A percentile compares a stretch with the other conserved stretches of the same genome.
phyloP scores from a whole-genome alignment of 2,329 filamentous ascomycete species.

The Madurella fahalii region DNA sequence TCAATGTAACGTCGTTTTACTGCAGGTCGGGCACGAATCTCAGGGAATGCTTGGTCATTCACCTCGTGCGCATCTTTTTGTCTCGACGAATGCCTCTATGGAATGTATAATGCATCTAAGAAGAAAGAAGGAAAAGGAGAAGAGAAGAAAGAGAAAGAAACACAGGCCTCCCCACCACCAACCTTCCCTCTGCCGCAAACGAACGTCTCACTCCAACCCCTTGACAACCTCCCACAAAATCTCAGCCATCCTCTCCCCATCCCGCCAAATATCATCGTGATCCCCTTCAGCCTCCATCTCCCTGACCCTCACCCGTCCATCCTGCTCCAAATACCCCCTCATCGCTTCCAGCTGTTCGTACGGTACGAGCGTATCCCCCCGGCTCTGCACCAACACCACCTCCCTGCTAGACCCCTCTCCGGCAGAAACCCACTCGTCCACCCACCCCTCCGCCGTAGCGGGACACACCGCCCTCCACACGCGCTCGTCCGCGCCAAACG shows the following conservation, averaged over 20 bases:
- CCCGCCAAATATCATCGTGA: slow-evolving; percentile 62
- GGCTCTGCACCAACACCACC: slow-evolving; percentile 24
- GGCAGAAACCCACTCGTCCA: slow-evolving; percentile 30
- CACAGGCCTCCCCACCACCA: no score
- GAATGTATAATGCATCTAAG: no score
- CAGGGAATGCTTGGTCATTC: no score
- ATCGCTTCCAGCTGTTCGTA: slow-evolving; percentile 33
- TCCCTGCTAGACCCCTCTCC: slow-evolving; percentile 30
- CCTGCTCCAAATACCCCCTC: slow-evolving; percentile 48
- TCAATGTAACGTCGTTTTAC: no score
- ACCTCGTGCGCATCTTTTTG: no score
- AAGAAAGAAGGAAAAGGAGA: no score
- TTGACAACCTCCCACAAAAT: slow-evolving; percentile 36
- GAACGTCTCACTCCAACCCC: slow-evolving; percentile 9
- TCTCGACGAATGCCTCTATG: no score
- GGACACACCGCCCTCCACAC: slow-evolving; percentile 57
- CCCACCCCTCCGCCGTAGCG: slow-evolving; percentile 40
- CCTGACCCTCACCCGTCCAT: slow-evolving; percentile 34
- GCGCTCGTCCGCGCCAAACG: slow-evolving; percentile 53
- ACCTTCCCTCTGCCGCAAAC: no score
- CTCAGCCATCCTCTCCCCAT: slow-evolving; percentile 53
- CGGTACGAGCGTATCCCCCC: slow-evolving; percentile 24
- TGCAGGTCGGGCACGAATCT: no score
- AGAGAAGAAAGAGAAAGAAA: no score
- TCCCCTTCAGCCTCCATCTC: slow-evolving; percentile 48